A percentile compares a stretch with the other conserved stretches of the same genome.
phyloP scores from a whole-genome alignment of 306 rosid species.

The Citrullus mucosospermus region DNA sequence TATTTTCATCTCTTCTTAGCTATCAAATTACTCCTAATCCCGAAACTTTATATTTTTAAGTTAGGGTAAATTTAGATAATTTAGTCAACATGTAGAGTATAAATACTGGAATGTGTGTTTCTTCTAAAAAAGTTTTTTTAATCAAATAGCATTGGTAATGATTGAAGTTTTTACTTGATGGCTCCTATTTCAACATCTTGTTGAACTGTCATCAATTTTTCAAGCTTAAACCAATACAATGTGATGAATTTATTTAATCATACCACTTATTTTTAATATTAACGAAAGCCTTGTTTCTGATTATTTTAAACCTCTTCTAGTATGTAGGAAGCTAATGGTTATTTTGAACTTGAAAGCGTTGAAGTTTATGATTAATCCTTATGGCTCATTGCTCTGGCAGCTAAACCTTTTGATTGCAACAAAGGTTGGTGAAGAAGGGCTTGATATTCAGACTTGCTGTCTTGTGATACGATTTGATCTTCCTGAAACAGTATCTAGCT shows the following conservation, averaged over 20 bases:
- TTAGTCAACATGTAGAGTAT: neutral
- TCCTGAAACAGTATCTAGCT: conserved; percentile 96
- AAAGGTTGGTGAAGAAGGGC: conserved; percentile 98
- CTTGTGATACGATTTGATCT: conserved; percentile 92
- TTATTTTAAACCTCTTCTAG: neutral
- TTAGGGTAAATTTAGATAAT: neutral
- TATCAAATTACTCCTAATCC: neutral
- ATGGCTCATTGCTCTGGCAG: conserved; percentile 35
- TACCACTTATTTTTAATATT: neutral
- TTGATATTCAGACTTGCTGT: conserved; percentile 95
- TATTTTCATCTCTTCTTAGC: neutral
- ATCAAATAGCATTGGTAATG: neutral
- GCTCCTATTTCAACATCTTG: neutral
- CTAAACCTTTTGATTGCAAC: conserved; percentile 87
- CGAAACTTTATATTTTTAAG: neutral
- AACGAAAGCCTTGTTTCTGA: neutral
- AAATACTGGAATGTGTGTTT: neutral
- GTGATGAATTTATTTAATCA: neutral
- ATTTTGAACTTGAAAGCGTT: conserved; percentile 5
- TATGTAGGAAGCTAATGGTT: neutral
- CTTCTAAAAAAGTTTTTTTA: neutral
- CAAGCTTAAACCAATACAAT: neutral
- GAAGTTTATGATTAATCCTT: conserved; percentile 12
- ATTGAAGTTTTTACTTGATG: neutral
- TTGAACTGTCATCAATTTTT: neutral